Evolutionary conservation across 2,329 filamentous ascomycete species (phyloP).

Genomic region (Lachnellula arida): DNA sequence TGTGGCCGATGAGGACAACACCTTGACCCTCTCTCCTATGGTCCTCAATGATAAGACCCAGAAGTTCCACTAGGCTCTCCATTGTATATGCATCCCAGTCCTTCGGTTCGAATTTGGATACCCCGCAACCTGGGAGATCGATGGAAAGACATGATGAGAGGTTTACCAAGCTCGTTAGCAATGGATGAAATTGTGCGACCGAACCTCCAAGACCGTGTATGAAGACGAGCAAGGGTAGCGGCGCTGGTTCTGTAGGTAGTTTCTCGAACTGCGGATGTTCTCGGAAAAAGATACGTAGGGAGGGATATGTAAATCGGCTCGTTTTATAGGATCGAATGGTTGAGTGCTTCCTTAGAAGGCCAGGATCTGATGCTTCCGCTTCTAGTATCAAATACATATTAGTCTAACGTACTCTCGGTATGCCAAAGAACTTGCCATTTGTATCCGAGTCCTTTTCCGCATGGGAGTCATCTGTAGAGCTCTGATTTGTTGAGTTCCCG

Average conservation of each 20-base stretch:
- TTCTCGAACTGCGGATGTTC: constrained; percentile 78
- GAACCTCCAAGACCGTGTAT: constrained; percentile 93
- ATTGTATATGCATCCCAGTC: constrained; percentile 75
- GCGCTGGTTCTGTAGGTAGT: constrained; percentile 66
- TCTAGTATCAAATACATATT: constrained; percentile 16
- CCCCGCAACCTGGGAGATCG: constrained; percentile 85
- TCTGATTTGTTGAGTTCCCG: constrained; percentile 14
- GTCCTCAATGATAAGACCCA: constrained; percentile 69
- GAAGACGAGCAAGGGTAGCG: constrained; percentile 82
- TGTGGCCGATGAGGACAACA: constrained; percentile 80
- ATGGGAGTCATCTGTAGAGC: constrained; percentile 11
- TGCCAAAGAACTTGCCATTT: constrained; percentile 16
- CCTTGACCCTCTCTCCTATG: constrained; percentile 67
- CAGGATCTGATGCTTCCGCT: constrained; percentile 52
- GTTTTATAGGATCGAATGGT: constrained; percentile 69
- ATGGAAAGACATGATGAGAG: constrained; percentile 80
- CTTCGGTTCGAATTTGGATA: constrained; percentile 67
- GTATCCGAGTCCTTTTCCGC: constrained; percentile 6
- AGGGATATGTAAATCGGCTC: constrained; percentile 61
- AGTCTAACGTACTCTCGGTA: neutral
- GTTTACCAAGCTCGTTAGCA: constrained; percentile 77
- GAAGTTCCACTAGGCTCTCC: constrained; percentile 68
- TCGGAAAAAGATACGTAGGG: constrained; percentile 77
- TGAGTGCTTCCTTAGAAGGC: constrained; percentile 75
- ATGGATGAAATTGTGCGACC: constrained; percentile 76